These are phyloP conservation scores for Chaetomidium leptoderma DNA, from an alignment of 495 filamentous ascomycete species.

Conservation along the genomic window DNA sequence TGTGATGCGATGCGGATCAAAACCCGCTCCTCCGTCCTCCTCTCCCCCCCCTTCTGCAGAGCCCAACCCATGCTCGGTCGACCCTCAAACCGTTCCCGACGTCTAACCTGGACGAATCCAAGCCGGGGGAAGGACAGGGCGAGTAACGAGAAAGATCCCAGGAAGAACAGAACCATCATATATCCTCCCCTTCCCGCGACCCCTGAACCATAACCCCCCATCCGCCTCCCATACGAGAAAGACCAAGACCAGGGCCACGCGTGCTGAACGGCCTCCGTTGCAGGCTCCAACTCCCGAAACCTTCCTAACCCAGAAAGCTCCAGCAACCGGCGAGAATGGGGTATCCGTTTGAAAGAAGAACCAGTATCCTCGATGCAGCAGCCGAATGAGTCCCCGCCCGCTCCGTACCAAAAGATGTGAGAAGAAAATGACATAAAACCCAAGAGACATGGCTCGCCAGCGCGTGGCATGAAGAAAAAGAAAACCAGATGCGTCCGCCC, in stretches of 20 bases:
- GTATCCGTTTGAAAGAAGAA: slow-evolving; percentile 13
- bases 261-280: not conserved
- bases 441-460: slow-evolving; percentile 2
- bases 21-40: not conserved
- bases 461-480: not conserved
- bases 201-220: not conserved
- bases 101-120: too few relatives aligned
- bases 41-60: not conserved
- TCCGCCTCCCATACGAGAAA: not conserved
- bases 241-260: not conserved
- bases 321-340: slow-evolving; percentile 12
- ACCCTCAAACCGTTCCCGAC: too few relatives aligned
- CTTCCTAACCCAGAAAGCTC: slow-evolving; percentile 1
- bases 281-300: slow-evolving; percentile 16
- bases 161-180: not conserved
- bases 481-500: slow-evolving; percentile 2
- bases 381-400: slow-evolving; percentile 21
- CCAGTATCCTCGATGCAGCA: slow-evolving; percentile 20
- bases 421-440: slow-evolving; percentile 17
- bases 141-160: not conserved
- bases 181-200: not conserved
- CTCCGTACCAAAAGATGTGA: slow-evolving; percentile 15
- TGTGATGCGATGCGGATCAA: not conserved
- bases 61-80: not conserved
- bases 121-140: not conserved